Base-by-base conservation (phyloP, 1,284 basidiomycete genomes). In the Tremellales sp. region DNA sequence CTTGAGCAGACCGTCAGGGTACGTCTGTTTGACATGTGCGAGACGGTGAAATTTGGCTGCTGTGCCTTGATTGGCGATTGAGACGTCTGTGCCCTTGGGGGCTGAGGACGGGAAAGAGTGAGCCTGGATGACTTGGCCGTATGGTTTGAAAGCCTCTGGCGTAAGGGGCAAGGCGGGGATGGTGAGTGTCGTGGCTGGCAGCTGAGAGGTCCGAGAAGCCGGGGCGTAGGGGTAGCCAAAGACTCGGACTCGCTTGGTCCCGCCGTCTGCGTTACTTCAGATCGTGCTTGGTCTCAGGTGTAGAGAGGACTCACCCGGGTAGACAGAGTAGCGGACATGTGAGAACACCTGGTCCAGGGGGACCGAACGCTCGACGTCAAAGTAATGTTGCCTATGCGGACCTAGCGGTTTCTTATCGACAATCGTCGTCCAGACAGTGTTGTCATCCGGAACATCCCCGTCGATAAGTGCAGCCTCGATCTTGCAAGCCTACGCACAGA, bases 41-140 rank as follows among this genome's bases (percentile, higher is more conserved):
- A 96, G 79, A 68, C 90, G 86, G 76, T 94, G 88, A 75, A 86
- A 94, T 74, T 97, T 97, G 58, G 74, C 79, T 0, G 92, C 93
- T 1, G 89, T 88, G 33, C 87, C 89, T 61, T 82, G 85, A 73
- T 97, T 97, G 13, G 89, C 91, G 15, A 62, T 56, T 3, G 86
- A 92, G 42, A 89, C 81, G 59, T 80, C 80, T 33, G 81, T 81
- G 24, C 81, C 82, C 40, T 67, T 63, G 1, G 74, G 73, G 6
- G 73, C 72, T 6, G 68, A 66, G 2, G 69, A 64, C 40, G 72
- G 68, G 3, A 68, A 60, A 4, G 71, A 72, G 48, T 62, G 72
- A 3, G 85, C 89, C 72, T 96, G 89, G 45, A 96, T 80, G 49
- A 96, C 90, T 57, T 85, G 79, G 1, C 92, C 92, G 73, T 85